phyloP scores from a whole-genome alignment of 352 stramenopile species.

The Pythium sukuiense region DNA sequence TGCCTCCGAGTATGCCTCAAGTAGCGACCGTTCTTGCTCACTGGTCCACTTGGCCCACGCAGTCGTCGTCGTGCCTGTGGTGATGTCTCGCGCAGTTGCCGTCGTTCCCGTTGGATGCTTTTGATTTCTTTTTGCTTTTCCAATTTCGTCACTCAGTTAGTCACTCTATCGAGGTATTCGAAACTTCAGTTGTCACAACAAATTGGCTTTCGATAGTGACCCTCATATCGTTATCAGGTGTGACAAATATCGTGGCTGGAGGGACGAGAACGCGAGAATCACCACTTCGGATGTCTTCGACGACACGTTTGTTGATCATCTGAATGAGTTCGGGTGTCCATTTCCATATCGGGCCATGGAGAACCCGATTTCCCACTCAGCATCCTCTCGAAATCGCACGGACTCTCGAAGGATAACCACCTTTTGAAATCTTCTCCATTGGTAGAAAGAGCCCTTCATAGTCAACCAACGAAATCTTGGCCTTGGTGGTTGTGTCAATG shows the following conservation, averaged over 20 bases:
- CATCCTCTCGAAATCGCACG: conserved; percentile 31
- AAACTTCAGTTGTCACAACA: neutral
- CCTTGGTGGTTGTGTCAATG: neutral
- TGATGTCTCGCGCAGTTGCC: too few relatives aligned
- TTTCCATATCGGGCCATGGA: conserved; percentile 20
- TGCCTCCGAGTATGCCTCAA: too few relatives aligned
- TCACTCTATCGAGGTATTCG: too few relatives aligned
- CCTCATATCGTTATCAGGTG: conserved; percentile 13
- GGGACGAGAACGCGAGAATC: neutral
- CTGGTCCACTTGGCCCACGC: too few relatives aligned
- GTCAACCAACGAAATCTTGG: neutral
- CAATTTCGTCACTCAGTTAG: too few relatives aligned
- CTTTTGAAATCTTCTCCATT: conserved; percentile 1
- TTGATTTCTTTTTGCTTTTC: too few relatives aligned
- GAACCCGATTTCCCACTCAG: conserved; percentile 29
- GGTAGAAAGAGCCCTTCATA: conserved; percentile 1
- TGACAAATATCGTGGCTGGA: conserved; percentile 4
- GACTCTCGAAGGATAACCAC: conserved; percentile 20
- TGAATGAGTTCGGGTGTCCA: conserved; percentile 28
- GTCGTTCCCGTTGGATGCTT: too few relatives aligned
- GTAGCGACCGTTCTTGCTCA: too few relatives aligned
- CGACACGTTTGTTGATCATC: conserved; percentile 18
- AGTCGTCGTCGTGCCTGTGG: too few relatives aligned
- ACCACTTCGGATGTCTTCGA: neutral
- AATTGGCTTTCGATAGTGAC: conserved; percentile 10